Conservation (phyloP, 2,329 filamentous ascomycete species). For the Paracamarosporium sp. region DNA sequence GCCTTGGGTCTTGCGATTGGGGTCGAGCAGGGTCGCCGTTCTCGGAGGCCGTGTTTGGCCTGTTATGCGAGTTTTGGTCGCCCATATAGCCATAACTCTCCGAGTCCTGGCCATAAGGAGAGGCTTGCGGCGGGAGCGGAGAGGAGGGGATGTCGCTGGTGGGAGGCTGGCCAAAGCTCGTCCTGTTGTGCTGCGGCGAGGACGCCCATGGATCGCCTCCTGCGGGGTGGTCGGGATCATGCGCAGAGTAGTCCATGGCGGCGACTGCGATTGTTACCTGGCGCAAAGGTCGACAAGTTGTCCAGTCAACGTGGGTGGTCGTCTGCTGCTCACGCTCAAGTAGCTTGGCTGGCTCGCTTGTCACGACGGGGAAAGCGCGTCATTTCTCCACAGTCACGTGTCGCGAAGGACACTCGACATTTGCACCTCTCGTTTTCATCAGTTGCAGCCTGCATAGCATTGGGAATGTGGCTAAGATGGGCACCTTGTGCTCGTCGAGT, state of each 20-base stretch:
- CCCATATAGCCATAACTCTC: slow-evolving; percentile 45
- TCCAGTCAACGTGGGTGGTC: slow-evolving; percentile 27
- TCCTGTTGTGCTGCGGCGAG: slow-evolving; percentile 61
- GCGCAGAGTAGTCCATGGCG: slow-evolving; percentile 70
- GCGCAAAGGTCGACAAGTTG: slow-evolving; percentile 20
- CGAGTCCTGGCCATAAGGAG: slow-evolving; percentile 45
- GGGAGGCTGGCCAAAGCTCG: slow-evolving; percentile 55
- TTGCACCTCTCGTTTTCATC: neutral
- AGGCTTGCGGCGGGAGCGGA: slow-evolving; percentile 48
- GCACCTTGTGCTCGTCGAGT: slow-evolving; percentile 41
- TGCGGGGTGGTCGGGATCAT: slow-evolving; percentile 64
- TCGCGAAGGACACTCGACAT: neutral
- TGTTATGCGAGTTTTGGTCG: slow-evolving; percentile 35
- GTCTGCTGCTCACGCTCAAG: slow-evolving; percentile 17
- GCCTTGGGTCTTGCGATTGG: slow-evolving; percentile 44
- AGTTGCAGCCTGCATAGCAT: slow-evolving; percentile 17
- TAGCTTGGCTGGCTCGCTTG: slow-evolving; percentile 31
- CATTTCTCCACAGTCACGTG: slow-evolving; percentile 18
- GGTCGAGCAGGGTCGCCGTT: slow-evolving; percentile 48
- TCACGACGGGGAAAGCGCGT: slow-evolving; percentile 32
- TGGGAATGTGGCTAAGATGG: slow-evolving; percentile 45
- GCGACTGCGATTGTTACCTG: slow-evolving; percentile 29
- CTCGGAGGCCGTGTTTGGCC: slow-evolving; percentile 34
- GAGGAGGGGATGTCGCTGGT: slow-evolving; percentile 48
- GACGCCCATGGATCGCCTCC: slow-evolving; percentile 69